Evolutionary conservation across 306 rosid genomes (phyloP), one percentile per base, ranked within the genome.

Genomic region (Crataegus laevigata): DNA sequence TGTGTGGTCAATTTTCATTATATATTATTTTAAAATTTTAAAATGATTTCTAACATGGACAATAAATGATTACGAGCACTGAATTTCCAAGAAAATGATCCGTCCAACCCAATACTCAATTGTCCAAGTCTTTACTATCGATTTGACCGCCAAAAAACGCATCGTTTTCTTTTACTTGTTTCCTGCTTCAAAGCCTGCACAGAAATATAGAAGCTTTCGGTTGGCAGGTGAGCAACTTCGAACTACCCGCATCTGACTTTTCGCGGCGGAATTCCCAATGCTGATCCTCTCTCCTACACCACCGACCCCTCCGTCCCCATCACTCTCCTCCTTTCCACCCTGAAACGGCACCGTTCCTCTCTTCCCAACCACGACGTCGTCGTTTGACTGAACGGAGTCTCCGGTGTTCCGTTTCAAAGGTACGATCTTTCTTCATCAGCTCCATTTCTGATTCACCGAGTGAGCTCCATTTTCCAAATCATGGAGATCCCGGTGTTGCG

Each of bases 401-500:
- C 28, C 14, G 57, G 62, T 36, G 74, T 67, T 3, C 74, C 71
- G 2, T 73, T 50, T 78, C 64, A 12, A 64, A 17, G 80, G 77
- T 75, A 22, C 72, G 24, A 19, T 36, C 52, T 24, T 40, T 65
- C 38, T 59, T 61, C 66, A 69, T 54, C 66, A 65, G 26, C 69
- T 64, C 65, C 50, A 64, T 8, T 14, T 43, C 13, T 63, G 30
- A 36, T 73, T 72, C 61, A n/a, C 61, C 30, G 40, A 25, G 68
- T 72, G 61, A 55, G 50, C 45, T 80, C 28, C 40, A 55, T 36
- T 55, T 66, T 18, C 28, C 24, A 63, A 42, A 42, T 52, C 69
- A 91, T 93, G 97, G 97, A 89, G 78, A 42, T 84, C 29, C 84
- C 97, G 15, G 77, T 88, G 54, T 75, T 83, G n/a, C 73, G 80